Percentiles rank a stretch among this genome's conserved stretches.
Conservation (phyloP, 345 rosid species). For the Arabis hirsuta region DNA sequence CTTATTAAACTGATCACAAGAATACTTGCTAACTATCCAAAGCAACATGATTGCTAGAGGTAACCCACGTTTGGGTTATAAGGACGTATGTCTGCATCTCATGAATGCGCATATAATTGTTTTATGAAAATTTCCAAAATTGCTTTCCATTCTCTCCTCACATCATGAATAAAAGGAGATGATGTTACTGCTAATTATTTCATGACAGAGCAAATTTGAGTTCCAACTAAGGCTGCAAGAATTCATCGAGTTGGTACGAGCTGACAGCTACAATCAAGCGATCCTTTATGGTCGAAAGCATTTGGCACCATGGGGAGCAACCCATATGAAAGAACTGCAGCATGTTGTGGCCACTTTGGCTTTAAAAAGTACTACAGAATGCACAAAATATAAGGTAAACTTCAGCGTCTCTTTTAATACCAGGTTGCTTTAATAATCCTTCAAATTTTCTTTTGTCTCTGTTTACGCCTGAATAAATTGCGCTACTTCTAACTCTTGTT, state of each 20-base stretch:
- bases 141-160: background rate
- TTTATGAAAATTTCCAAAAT: background rate
- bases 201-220: conserved; percentile 82
- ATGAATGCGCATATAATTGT: background rate
- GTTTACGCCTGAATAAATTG: conserved; percentile 2
- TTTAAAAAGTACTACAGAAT: conserved; percentile 75
- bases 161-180: conserved; percentile 6
- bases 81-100: conserved; percentile 11
- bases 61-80: background rate
- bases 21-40: background rate
- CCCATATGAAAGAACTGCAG: conserved; percentile 86
- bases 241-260: conserved; percentile 86
- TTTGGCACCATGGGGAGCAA: conserved; percentile 88
- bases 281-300: conserved; percentile 80
- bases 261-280: conserved; percentile 69
- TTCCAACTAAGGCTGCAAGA: conserved; percentile 97
- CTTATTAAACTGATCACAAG: background rate
- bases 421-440: conserved; percentile 18
- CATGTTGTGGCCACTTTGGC: conserved; percentile 87
- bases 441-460: background rate
- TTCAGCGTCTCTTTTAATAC: conserved; percentile 6
- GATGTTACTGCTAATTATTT: background rate
- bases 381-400: conserved; percentile 79
- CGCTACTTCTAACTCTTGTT: conserved; percentile 13
- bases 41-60: conserved; percentile 12